A percentile compares a stretch with the other conserved stretches of the same genome.
These are phyloP conservation scores for Artemisia annua DNA, from an alignment of 129 eudicot species.

Conservation along the genomic window DNA sequence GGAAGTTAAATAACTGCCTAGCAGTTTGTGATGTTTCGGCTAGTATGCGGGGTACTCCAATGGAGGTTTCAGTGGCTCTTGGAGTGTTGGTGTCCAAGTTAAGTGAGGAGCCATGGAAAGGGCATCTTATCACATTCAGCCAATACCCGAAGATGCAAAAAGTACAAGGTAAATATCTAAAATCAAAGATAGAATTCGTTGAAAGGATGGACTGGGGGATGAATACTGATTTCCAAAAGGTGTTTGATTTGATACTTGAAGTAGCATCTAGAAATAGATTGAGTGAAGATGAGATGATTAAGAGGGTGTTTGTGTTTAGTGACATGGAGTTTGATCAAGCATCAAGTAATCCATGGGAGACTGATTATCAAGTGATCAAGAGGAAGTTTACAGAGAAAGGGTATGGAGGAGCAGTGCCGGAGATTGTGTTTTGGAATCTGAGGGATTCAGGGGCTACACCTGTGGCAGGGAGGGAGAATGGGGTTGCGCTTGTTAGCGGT, in stretches of 20 bases:
- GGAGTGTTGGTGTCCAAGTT: constrained; percentile 29
- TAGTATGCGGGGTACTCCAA: constrained; percentile 24
- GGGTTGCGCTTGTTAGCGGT: constrained; percentile 17
- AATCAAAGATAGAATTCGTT: constrained; percentile 22
- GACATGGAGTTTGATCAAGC: constrained; percentile 33
- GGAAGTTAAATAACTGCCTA: constrained; percentile 34
- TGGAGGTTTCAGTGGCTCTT: constrained; percentile 30
- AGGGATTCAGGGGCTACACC: constrained; percentile 15
- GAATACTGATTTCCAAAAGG: constrained; percentile 28
- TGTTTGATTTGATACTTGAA: constrained; percentile 29
- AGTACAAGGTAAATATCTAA: constrained; percentile 26
- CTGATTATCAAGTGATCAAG: constrained; percentile 27
- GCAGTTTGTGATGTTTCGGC: constrained; percentile 36
- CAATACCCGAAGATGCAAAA: constrained; percentile 10
- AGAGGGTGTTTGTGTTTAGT: constrained; percentile 9
- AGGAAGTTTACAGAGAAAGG: constrained; percentile 24
- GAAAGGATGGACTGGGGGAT: constrained; percentile 20
- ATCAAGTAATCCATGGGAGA: constrained; percentile 23
- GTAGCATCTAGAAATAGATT: neutral
- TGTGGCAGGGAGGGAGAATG: neutral
- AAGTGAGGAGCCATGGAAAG: constrained; percentile 34
- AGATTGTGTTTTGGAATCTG: constrained; percentile 39
- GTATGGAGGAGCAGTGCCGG: constrained; percentile 26
- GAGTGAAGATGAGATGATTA: too few species aligned
- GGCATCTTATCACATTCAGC: constrained; percentile 23